phyloP scores from a whole-genome alignment of 306 rosid species.

The Cyamopsis tetragonoloba region DNA sequence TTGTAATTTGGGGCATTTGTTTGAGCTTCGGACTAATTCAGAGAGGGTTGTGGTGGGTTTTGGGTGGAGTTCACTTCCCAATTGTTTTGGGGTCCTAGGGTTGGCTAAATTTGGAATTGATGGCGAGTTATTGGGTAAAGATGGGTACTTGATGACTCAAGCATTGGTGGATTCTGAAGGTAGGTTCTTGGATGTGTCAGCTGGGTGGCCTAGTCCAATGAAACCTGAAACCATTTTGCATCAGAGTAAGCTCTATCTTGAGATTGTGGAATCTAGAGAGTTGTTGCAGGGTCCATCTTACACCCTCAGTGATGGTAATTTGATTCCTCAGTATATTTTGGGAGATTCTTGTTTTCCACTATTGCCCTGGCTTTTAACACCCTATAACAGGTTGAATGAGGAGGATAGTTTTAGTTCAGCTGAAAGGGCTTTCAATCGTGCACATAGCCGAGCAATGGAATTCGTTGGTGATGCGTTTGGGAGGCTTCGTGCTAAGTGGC shows the following conservation, averaged over 20 bases:
- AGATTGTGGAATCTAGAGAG: conserved; percentile 56
- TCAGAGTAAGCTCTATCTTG: conserved; percentile 59
- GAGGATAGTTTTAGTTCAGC: conserved; percentile 48
- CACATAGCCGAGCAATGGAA: conserved; percentile 50
- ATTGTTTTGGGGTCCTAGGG: conserved; percentile 74
- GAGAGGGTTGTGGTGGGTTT: conserved; percentile 48
- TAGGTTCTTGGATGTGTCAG: conserved; percentile 72
- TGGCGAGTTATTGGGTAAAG: conserved; percentile 34
- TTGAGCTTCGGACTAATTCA: conserved; percentile 52
- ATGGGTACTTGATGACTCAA: conserved; percentile 52
- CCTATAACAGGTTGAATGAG: conserved; percentile 47
- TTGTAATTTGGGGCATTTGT: conserved; percentile 45
- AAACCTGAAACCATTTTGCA: conserved; percentile 54
- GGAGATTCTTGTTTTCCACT: conserved; percentile 80
- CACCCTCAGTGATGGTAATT: conserved; percentile 44
- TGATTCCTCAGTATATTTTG: conserved; percentile 64
- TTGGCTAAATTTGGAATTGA: conserved; percentile 42
- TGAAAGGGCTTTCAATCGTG: conserved; percentile 53
- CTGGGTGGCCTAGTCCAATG: conserved; percentile 78
- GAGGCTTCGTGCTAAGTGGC: conserved; percentile 56
- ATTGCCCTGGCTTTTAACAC: conserved; percentile 82
- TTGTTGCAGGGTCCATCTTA: conserved; percentile 49
- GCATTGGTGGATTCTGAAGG: conserved; percentile 79
- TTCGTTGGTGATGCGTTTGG: conserved; percentile 50
- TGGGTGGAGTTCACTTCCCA: conserved; percentile 67